phyloP scores from a whole-genome alignment of 2,329 filamentous ascomycete genomes.

The Ophiostoma quercus region DNA sequence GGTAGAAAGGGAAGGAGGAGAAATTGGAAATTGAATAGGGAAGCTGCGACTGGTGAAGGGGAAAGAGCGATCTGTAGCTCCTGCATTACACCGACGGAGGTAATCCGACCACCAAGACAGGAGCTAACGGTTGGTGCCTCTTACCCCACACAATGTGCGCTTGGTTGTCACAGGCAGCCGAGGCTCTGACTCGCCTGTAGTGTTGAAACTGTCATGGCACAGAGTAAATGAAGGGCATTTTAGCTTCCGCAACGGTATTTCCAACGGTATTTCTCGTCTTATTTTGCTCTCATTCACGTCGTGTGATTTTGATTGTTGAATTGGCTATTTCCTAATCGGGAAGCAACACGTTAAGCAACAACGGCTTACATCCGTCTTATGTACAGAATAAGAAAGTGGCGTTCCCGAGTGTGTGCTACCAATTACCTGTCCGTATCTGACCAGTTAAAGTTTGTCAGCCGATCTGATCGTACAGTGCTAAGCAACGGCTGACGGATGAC shows the following conservation, averaged over 20 bases:
- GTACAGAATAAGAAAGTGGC: background rate
- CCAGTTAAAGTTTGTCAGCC: background rate
- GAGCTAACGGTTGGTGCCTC: background rate
- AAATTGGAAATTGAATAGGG: background rate
- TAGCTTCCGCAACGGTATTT: background rate
- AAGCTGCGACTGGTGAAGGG: background rate
- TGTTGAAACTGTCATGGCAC: background rate
- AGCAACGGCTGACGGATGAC: background rate
- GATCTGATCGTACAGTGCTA: background rate
- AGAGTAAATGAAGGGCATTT: background rate
- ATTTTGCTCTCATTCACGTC: background rate
- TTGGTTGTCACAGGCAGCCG: slow-evolving; percentile 11
- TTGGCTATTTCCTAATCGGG: background rate
- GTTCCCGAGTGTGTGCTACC: background rate
- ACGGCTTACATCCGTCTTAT: background rate
- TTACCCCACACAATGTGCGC: background rate
- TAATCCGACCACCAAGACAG: background rate
- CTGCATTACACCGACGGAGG: background rate
- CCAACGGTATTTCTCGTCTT: background rate
- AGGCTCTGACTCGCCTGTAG: background rate
- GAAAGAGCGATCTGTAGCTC: slow-evolving; percentile 1
- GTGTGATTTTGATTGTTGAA: background rate
- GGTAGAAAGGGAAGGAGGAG: no score
- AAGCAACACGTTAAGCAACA: background rate
- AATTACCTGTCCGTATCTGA: background rate